A percentile compares a stretch with the other conserved stretches of the same genome.
These are phyloP conservation scores for Gloeopeniophorella convolvens DNA, from an alignment of 768 basidiomycete genomes.

Conservation along the genomic window DNA sequence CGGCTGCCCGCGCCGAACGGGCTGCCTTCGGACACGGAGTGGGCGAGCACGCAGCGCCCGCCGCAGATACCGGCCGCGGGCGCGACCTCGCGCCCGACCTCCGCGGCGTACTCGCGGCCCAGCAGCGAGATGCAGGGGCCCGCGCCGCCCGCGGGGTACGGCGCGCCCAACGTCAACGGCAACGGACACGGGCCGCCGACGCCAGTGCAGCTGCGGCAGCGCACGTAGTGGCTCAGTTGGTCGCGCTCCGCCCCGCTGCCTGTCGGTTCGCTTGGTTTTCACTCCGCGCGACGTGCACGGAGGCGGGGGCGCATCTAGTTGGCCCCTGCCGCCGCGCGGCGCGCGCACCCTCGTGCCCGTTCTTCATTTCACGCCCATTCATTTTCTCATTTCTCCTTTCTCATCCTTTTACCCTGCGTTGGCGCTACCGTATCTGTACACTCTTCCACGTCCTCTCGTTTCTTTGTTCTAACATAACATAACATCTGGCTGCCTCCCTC, in stretches of 20 bases:
- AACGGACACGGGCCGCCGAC: conserved; percentile 12
- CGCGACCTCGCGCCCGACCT: conserved; percentile 13
- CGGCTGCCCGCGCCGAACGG: conserved; percentile 22
- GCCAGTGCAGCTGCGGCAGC: conserved; percentile 19
- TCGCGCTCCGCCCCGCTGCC: not conserved
- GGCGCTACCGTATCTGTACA: conserved; percentile 12
- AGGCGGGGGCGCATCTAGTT: too few relatives aligned
- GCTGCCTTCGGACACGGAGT: conserved; percentile 13
- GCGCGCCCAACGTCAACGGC: conserved; percentile 1
- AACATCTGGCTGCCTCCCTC: conserved; percentile 6
- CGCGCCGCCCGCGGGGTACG: conserved; percentile 9
- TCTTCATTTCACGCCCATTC: conserved; percentile 10
- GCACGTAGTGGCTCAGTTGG: conserved; percentile 11
- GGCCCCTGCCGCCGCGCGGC: too few relatives aligned
- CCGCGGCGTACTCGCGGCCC: conserved; percentile 11
- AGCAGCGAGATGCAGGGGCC: conserved; percentile 16
- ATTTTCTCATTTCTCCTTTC: not conserved
- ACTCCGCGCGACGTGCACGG: too few relatives aligned
- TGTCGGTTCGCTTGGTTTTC: not conserved
- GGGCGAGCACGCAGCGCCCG: conserved; percentile 15
- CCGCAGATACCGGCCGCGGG: not conserved
- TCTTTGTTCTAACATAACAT: conserved; percentile 12
- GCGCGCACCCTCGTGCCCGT: not conserved
- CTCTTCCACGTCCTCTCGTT: not conserved
- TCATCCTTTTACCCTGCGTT: conserved; percentile 5